Percentiles rank a stretch among this genome's conserved stretches.
phyloP scores from a whole-genome alignment of 148 eudicot genomes.

The Polygonum maritimum region DNA sequence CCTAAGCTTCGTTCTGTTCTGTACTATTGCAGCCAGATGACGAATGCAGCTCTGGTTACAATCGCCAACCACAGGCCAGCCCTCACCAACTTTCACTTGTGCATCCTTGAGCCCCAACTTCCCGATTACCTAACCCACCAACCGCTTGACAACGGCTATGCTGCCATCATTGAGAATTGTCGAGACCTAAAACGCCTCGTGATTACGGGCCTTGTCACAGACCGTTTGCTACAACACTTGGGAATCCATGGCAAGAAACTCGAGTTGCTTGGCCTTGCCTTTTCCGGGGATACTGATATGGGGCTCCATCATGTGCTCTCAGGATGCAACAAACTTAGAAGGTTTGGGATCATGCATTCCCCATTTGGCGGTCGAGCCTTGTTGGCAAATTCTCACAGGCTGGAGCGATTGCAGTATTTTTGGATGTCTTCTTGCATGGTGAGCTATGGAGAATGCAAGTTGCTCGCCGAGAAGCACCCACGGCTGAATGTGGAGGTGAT shows the following conservation, averaged over 20 bases:
- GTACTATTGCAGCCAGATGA: constrained; percentile 82
- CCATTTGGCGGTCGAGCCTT: constrained; percentile 85
- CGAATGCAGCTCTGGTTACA: constrained; percentile 60
- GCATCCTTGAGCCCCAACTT: constrained; percentile 67
- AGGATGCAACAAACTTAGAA: constrained; percentile 71
- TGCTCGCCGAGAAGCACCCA: background rate
- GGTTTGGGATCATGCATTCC: constrained; percentile 85
- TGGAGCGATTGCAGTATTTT: constrained; percentile 99
- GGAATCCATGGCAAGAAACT: constrained; percentile 74
- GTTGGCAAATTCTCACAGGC: constrained; percentile 62
- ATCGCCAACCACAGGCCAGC: constrained; percentile 68
- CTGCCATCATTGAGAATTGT: constrained; percentile 83
- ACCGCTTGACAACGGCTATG: constrained; percentile 79
- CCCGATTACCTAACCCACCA: constrained; percentile 70
- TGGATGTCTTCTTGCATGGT: constrained; percentile 95
- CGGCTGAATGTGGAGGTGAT: constrained; percentile 75
- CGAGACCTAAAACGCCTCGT: constrained; percentile 63
- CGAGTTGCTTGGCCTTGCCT: constrained; percentile 84
- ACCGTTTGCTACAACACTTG: constrained; percentile 58
- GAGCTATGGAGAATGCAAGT: constrained; percentile 66
- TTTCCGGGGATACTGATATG: constrained; percentile 72
- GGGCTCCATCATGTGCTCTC: constrained; percentile 70
- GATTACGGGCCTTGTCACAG: constrained; percentile 76
- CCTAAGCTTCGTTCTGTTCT: constrained; percentile 78
- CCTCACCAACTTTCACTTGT: constrained; percentile 63